These are phyloP conservation scores for Erodium moschatum DNA, from an alignment of 441 rosid genomes.

Conservation along the genomic window DNA sequence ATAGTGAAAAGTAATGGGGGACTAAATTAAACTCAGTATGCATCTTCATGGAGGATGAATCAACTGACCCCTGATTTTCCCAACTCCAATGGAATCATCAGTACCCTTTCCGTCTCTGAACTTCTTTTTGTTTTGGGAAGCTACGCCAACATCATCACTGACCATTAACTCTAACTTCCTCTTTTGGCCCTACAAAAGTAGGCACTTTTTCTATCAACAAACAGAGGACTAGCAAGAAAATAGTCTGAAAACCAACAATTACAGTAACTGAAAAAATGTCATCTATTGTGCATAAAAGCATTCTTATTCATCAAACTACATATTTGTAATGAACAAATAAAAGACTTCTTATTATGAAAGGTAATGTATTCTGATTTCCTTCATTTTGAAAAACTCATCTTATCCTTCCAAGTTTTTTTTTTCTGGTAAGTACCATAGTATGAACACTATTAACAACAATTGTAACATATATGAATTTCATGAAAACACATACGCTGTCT, in stretches of 20 bases:
- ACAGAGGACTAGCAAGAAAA: neutral
- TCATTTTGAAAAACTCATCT: neutral
- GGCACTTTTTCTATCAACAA: neutral
- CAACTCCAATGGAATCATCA: constrained; percentile 23
- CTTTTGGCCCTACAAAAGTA: constrained; percentile 47
- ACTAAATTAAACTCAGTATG: neutral
- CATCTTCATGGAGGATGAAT: constrained; percentile 6
- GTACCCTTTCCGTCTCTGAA: constrained; percentile 25
- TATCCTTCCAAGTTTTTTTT: neutral
- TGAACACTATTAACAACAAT: too few relatives aligned
- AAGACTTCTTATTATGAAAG: too few relatives aligned
- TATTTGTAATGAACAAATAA: too few relatives aligned
- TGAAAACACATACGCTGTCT: constrained; percentile 49
- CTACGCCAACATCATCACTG: constrained; percentile 24
- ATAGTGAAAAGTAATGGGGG: neutral
- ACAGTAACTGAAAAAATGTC: neutral
- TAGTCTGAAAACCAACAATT: too few relatives aligned
- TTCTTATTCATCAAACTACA: neutral
- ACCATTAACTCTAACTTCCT: constrained; percentile 65
- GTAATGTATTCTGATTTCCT: neutral
- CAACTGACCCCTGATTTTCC: constrained; percentile 46
- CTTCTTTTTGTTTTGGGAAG: constrained; percentile 21
- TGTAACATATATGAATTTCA: too few relatives aligned
- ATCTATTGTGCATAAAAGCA: neutral
- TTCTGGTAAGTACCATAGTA: too few relatives aligned